These are phyloP conservation scores for Torulaspora maleeae DNA, from an alignment of 805 yeast genomes.

Conservation along the genomic window DNA sequence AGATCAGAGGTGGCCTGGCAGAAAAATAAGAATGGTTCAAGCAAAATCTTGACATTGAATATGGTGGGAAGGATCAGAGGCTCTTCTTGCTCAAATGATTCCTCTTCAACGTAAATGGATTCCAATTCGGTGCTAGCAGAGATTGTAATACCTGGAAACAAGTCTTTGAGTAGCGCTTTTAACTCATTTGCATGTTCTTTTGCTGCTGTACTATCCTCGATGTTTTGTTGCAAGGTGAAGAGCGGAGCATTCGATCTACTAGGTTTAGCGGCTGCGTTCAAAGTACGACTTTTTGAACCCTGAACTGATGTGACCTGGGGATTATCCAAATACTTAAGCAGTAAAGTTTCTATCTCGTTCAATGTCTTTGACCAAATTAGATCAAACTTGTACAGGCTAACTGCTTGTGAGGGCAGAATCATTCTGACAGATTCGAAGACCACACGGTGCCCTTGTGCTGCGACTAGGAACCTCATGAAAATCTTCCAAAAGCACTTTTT, in stretches of 20 bases:
- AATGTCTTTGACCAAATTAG: conserved; percentile 45
- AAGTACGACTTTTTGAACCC: conserved; percentile 3
- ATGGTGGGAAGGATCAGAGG: conserved; percentile 64
- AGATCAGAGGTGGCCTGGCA: conserved; percentile 52
- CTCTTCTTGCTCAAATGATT: conserved; percentile 54
- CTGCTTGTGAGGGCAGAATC: conserved; percentile 25
- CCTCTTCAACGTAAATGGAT: conserved; percentile 55
- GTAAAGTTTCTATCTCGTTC: conserved; percentile 22
- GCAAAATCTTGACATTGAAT: conserved; percentile 71
- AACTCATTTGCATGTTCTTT: conserved; percentile 41
- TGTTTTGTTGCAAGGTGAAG: conserved; percentile 28
- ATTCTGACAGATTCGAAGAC: conserved; percentile 51
- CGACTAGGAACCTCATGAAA: conserved; percentile 57
- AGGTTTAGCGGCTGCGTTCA: conserved; percentile 13
- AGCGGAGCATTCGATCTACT: conserved; percentile 15
- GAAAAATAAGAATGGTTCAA: conserved; percentile 69
- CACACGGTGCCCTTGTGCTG: conserved; percentile 66
- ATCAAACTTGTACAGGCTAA: conserved; percentile 36
- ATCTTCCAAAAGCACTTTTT: conserved; percentile 67
- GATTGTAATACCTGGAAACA: conserved; percentile 65
- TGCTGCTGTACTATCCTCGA: conserved; percentile 23
- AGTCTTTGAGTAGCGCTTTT: conserved; percentile 47
- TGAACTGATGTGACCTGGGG: conserved; percentile 9
- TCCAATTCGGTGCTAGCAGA: conserved; percentile 34
- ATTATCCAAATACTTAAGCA: conserved; percentile 24